A percentile compares a stretch with the other conserved stretches of the same genome.
phyloP scores from a whole-genome alignment of 176 grass and related monocot genomes.

The Bromus sterilis region DNA sequence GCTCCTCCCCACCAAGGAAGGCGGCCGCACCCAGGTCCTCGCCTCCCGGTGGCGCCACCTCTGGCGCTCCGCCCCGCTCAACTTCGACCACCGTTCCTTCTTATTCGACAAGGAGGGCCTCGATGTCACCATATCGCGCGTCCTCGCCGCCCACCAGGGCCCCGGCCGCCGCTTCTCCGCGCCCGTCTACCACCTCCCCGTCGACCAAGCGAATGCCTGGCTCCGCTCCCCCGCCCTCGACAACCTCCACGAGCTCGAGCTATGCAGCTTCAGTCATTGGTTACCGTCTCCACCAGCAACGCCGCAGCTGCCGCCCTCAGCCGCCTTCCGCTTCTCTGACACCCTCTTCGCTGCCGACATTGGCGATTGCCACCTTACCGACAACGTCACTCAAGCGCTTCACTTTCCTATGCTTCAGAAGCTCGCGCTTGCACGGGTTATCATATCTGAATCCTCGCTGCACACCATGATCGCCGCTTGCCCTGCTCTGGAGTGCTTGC shows the following conservation, averaged over 20 bases:
- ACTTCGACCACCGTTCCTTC: neutral
- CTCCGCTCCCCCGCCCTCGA: neutral
- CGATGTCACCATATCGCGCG: neutral
- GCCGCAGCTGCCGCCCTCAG: neutral
- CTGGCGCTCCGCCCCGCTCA: neutral
- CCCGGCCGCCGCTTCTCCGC: neutral
- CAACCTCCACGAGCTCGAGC: neutral
- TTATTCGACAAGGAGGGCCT: no score
- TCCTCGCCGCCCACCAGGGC: neutral
- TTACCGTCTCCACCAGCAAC: neutral
- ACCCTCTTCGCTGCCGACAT: neutral
- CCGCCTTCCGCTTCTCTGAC: conserved; percentile 14
- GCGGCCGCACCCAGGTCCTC: neutral
- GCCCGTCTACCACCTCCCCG: neutral
- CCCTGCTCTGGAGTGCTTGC: neutral
- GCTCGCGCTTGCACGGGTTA: neutral
- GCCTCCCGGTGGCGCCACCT: neutral
- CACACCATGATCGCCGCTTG: neutral
- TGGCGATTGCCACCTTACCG: neutral
- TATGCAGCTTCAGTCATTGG: fast-evolving
- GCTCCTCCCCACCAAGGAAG: neutral
- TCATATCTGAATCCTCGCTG: neutral
- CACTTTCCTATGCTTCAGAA: neutral
- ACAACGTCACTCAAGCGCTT: neutral
- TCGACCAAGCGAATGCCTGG: neutral